Evolutionary conservation across 2,329 filamentous ascomycete genomes (phyloP).

Genomic region (Arthrobotrys entomopaga): DNA sequence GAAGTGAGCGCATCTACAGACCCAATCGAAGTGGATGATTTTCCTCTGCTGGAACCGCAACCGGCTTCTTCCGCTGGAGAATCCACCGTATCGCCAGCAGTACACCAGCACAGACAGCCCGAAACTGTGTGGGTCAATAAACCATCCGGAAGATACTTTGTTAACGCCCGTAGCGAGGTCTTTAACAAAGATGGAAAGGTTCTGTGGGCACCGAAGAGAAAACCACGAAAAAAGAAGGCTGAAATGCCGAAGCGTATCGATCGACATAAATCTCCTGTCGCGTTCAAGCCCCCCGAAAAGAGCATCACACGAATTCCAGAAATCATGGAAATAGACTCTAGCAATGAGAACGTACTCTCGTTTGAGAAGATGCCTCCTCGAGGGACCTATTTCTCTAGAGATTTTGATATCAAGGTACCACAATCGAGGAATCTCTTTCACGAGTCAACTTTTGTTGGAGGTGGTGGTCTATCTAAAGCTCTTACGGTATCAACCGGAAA

Average conservation of each 20-base stretch:
- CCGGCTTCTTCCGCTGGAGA: background rate
- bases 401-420: constrained; percentile 56
- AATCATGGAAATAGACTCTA: constrained; percentile 29
- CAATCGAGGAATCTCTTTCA: constrained; percentile 56
- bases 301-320: background rate
- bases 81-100: background rate
- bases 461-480: constrained; percentile 53
- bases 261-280: constrained; percentile 7
- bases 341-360: constrained; percentile 13
- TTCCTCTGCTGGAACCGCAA: background rate
- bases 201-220: background rate
- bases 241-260: constrained; percentile 25
- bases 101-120: background rate
- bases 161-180: constrained; percentile 8
- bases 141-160: constrained; percentile 12
- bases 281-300: constrained; percentile 41
- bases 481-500: constrained; percentile 51
- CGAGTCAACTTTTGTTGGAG: constrained; percentile 57
- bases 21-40: constrained; percentile 21
- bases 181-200: constrained; percentile 25
- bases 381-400: constrained; percentile 56
- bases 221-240: constrained; percentile 1
- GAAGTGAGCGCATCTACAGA: background rate
- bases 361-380: constrained; percentile 43
- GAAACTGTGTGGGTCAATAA: constrained; percentile 14